Base-by-base conservation (phyloP, 768 basidiomycete genomes). In the Trametopsis cervina region DNA sequence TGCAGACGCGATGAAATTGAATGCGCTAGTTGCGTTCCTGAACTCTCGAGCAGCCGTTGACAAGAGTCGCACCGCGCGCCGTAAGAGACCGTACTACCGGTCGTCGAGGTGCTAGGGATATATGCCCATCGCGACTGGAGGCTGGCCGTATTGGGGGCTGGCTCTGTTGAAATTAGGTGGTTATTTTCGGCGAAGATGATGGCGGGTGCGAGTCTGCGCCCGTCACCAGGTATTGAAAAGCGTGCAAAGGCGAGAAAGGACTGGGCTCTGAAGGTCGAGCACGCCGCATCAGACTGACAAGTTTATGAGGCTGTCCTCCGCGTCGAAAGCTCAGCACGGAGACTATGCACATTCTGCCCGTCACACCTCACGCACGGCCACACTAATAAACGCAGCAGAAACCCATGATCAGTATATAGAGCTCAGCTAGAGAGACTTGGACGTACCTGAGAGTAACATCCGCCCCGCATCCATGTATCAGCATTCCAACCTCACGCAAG, bases 221-320 rank as follows among this genome's bases (percentile, higher is more conserved):
- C 68, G n/a, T 75, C 61, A 2, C 81, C 81, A 48, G 86, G 84
- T 0, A 80, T 72, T 27, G 89, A 70, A 17, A 81, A 57, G 4
- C 85, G 85, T 0, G 83, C 73, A 60, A 89, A 89, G 1, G 44
- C 88, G 63, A 62, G 89, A 87, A 17, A 89, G 54, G 61, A 81
- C 80, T 61, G 89, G 89, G 1, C 81, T 85, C 1, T 88, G 87
- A 11, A 86, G 70, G 56, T 89, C 85, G 21, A 88, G 66, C 2
- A 84, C 84, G 9, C 85, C 83, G 50, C 87, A 89, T 1, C 85
- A 77, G 1, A 83, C n/a, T 74, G 60, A 89, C 85, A 1, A 85
- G 86, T 42, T 82, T 81, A 41, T 9, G 13, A n/a, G n/a, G n/a
- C n/a, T n/a, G n/a, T n/a, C n/a, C n/a, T n/a, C n/a, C n/a, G n/a